Evolutionary conservation across 352 stramenopile species (phyloP), one percentile per base, ranked within the genome.

Genomic region (Globisporangium lucens): DNA sequence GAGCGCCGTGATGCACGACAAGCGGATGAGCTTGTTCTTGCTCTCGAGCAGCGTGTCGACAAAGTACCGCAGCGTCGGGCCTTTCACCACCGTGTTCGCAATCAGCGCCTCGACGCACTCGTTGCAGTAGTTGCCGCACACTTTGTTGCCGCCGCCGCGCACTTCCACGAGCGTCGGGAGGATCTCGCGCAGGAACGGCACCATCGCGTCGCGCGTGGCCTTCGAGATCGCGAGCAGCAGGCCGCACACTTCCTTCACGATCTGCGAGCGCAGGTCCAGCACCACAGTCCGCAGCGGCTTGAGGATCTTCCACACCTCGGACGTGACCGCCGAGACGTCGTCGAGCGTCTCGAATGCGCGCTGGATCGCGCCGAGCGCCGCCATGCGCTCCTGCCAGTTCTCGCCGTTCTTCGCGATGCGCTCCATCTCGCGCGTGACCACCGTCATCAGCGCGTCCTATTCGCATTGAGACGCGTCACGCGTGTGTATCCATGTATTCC

Each of bases 1-100:
- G 20, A 94, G 62, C 70, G 80, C 80, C 33, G 73, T 79, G 73
- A 94, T 85, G 66, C 87, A 95, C 72, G 77, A 85, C 20, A 88
- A 70, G 27, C 87, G 85, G 64, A 95, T 93, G 66, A 83, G 71
- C 57, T 93, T 92, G 75, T 89, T 94, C 72, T 93, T 94, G 73
- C 75, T 92, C 52, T 92, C 83, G 20, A 89, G 68, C 49, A 90
- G 66, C 61, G 82, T 85, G 51, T 94, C 85, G 22, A 91, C 83
- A 59, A 94, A 87, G 22, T 88, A 77, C 56, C 83, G 77, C 67
- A 95, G 71, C 53, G 81, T 94, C 35, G 83, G 68, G 60, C 87
- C 85, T 61, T 93, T 92, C 53, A 92, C 77, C 56, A 93, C 80
- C 27, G 83, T 89, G 67, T 83, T 77, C 56, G 74, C 71, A 27